Conservation (phyloP, 2,329 filamentous ascomycete species). For the Colletotrichum karsti region DNA sequence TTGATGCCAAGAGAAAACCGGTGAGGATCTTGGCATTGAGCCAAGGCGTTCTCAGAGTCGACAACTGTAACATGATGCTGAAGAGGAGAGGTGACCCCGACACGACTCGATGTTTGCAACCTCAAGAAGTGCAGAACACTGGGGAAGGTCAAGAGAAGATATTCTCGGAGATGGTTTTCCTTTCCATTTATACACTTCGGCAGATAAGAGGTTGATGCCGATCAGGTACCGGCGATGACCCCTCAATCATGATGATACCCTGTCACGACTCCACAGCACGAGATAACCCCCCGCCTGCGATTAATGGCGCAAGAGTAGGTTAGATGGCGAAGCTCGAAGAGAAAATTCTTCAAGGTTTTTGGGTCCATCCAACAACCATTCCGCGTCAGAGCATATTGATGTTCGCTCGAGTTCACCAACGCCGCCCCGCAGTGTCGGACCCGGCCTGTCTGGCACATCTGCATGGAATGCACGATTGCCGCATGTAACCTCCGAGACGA, state of each 20-base stretch:
- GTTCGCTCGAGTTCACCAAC: too few species aligned
- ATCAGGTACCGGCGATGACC: not conserved
- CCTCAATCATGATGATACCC: not conserved
- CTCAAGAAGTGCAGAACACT: too few species aligned
- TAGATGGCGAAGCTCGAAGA: not conserved
- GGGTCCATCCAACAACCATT: too few species aligned
- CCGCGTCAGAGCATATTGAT: too few species aligned
- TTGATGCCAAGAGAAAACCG: not conserved
- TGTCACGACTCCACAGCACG: not conserved
- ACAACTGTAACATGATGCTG: not conserved
- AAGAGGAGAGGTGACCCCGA: too few species aligned
- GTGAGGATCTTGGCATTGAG: not conserved
- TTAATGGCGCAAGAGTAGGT: not conserved
- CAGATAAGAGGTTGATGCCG: not conserved
- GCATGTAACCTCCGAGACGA: too few species aligned
- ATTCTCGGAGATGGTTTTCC: not conserved
- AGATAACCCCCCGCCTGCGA: not conserved
- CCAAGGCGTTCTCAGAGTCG: not conserved
- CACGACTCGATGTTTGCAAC: too few species aligned
- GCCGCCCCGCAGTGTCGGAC: too few species aligned
- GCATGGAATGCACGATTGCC: too few species aligned
- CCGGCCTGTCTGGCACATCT: too few species aligned
- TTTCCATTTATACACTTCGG: not conserved
- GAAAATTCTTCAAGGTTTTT: too few species aligned
- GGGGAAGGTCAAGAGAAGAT: too few species aligned